Evolutionary conservation across 2,329 filamentous ascomycete genomes (phyloP).

Genomic region (Neonectria faginata): DNA sequence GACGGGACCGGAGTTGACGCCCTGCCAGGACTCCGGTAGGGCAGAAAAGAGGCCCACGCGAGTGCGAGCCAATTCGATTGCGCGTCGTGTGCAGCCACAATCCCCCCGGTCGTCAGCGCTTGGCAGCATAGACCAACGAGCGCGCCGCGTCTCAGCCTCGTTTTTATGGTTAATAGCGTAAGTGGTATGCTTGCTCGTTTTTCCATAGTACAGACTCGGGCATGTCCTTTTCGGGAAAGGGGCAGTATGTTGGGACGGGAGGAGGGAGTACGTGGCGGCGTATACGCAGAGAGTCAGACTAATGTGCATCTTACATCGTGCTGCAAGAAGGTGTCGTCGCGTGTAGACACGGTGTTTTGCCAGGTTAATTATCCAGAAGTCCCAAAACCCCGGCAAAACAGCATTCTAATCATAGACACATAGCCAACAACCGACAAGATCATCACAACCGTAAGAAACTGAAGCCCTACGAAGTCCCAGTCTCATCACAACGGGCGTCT

Average conservation of each 20-base stretch:
- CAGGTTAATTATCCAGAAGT: background rate
- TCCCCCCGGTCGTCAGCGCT: slow-evolving; percentile 12
- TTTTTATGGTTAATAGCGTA: slow-evolving; percentile 4
- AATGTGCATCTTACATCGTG: background rate
- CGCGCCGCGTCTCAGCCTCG: background rate
- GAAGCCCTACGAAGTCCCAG: background rate
- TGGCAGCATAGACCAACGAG: slow-evolving; percentile 3
- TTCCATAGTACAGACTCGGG: background rate
- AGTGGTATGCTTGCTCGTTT: background rate
- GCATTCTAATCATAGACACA: background rate
- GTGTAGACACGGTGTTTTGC: background rate
- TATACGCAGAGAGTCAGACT: background rate
- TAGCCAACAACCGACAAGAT: background rate
- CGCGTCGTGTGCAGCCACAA: slow-evolving; percentile 12
- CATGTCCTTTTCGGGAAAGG: background rate
- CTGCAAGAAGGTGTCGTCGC: background rate
- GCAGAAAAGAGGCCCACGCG: background rate
- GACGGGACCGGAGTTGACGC: background rate
- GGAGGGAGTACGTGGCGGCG: background rate
- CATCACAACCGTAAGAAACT: background rate
- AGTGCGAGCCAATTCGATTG: slow-evolving; percentile 10
- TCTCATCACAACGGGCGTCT: background rate
- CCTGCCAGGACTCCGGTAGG: background rate
- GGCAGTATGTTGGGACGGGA: too few relatives aligned
- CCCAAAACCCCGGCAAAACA: background rate